Base-by-base conservation (phyloP, 202 grass and related monocot species). In the Setaria viridis region DNA sequence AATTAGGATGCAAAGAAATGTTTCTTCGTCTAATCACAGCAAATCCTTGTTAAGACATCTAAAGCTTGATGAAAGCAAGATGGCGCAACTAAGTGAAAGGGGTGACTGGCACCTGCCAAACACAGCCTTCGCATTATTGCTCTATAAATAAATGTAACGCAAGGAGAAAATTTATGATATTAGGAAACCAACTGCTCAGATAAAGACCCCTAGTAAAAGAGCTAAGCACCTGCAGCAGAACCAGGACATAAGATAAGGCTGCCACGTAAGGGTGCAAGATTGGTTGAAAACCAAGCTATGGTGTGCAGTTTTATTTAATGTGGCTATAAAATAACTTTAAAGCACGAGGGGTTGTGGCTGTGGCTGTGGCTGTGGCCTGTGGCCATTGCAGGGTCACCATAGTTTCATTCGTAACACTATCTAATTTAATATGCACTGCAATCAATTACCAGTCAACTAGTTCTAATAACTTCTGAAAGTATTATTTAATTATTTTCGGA, bases 51-150 rank as follows among this genome's bases (percentile, higher is more conserved):
- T 54, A 41, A 41, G 39, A 41, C 39, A 41, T 41, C 39, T 41
- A 75, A 75, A 75, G 32, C 48, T 54, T 17, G 47, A 74, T 20
- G 71, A 54, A 73, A 73, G 15, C 5, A 51, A 34, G 47, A 34
- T 0, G 13, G 25, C 25, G 25, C 25, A 25, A 25, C 25, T 25
- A 25, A 25, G 25, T 25, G 25, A 25, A 25, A 25, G 25, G 25
- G 25, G 25, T 25, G 25, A 25, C 43, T 72, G 4, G 8, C 35
- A 42, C 65, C 17, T 41, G 65, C 25, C 47, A 5, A 53, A 34
- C 25, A 33, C 25, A 74, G 8, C 29, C 70, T 25, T 25, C 25
- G 25, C 25, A 25, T 25, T 25, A 25, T 25, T 25, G 25, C 25
- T 25, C 25, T 25, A 25, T 62, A 11, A 30, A 33, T 14, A 63